phyloP scores from a whole-genome alignment of 1,284 basidiomycete species.

The Butyriboletus regius region DNA sequence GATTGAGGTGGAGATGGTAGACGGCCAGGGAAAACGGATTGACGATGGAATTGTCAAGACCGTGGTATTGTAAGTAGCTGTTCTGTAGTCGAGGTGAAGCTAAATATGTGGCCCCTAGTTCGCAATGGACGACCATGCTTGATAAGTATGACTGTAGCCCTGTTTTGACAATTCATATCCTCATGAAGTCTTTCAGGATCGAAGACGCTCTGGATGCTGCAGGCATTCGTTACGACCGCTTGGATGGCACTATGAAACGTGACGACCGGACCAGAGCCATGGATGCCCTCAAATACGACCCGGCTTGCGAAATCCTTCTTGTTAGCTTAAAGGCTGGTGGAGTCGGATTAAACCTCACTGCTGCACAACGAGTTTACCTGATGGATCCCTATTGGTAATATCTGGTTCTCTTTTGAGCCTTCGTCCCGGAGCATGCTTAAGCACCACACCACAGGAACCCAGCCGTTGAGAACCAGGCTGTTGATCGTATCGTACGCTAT shows the following conservation, averaged over 20 bases:
- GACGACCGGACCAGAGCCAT: slow-evolving; percentile 86
- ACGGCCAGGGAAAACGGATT: slow-evolving; percentile 61
- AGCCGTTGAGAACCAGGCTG: slow-evolving; percentile 91
- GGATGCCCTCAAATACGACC: slow-evolving; percentile 80
- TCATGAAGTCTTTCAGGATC: slow-evolving; percentile 44
- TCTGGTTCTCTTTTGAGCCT: slow-evolving; percentile 15
- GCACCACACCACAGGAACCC: slow-evolving; percentile 65
- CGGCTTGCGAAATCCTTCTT: slow-evolving; percentile 81
- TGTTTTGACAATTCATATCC: slow-evolving; percentile 2
- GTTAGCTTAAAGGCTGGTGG: slow-evolving; percentile 95
- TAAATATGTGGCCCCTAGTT: slow-evolving; percentile 42
- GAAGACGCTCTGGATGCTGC: slow-evolving; percentile 81
- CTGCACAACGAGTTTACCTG: slow-evolving; percentile 86
- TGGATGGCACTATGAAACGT: slow-evolving; percentile 95
- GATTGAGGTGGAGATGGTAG: slow-evolving; percentile 66
- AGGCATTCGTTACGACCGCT: slow-evolving; percentile 76
- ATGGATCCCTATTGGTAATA: slow-evolving; percentile 89
- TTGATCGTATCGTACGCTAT: slow-evolving; percentile 70
- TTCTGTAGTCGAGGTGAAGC: slow-evolving; percentile 10
- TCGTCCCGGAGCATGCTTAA: slow-evolving; percentile 5
- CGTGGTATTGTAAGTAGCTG: slow-evolving; percentile 73
- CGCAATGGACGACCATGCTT: slow-evolving; percentile 93
- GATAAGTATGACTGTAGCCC: slow-evolving; percentile 60
- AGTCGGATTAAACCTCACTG: slow-evolving; percentile 88
- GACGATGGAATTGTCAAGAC: slow-evolving; percentile 73